A percentile compares a stretch with the other conserved stretches of the same genome.
phyloP scores from a whole-genome alignment of 805 yeast species.

The Sugiyamaella chiloensis region DNA sequence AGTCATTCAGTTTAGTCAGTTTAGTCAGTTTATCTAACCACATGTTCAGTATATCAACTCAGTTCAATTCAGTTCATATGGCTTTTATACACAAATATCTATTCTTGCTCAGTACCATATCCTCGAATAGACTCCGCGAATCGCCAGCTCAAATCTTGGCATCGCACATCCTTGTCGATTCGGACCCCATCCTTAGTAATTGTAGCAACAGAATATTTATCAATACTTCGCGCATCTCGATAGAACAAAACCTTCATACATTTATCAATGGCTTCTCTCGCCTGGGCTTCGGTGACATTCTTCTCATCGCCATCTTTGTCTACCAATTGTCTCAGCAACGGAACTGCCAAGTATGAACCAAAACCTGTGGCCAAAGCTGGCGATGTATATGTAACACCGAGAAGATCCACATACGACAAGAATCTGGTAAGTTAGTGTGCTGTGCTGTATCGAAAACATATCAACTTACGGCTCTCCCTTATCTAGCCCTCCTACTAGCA shows the following conservation, averaged over 20 bases:
- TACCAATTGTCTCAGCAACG: conserved; percentile 79
- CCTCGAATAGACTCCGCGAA: conserved; percentile 88
- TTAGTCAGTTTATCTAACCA: too few relatives aligned
- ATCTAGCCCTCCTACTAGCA: conserved; percentile 83
- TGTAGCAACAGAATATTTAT: conserved; percentile 77
- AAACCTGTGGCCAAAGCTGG: conserved; percentile 94
- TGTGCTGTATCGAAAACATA: not conserved
- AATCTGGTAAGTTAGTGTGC: conserved; percentile 38
- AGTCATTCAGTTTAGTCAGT: too few relatives aligned
- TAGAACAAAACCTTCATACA: conserved; percentile 93
- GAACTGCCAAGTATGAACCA: conserved; percentile 92
- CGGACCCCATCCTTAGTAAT: conserved; percentile 60
- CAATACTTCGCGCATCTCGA: conserved; percentile 93
- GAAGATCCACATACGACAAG: conserved; percentile 79
- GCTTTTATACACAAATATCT: too few relatives aligned
- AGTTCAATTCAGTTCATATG: too few relatives aligned
- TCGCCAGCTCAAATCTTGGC: conserved; percentile 80
- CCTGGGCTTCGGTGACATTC: conserved; percentile 68
- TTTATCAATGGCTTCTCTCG: conserved; percentile 70
- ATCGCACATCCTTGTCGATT: conserved; percentile 62
- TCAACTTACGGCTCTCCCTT: conserved; percentile 49
- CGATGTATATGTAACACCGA: conserved; percentile 87
- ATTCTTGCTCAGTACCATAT: conserved; percentile 68
- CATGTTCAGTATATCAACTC: too few relatives aligned
- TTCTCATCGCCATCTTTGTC: conserved; percentile 74